phyloP scores from a whole-genome alignment of 139 green algal species.

The Volvox africanus region DNA sequence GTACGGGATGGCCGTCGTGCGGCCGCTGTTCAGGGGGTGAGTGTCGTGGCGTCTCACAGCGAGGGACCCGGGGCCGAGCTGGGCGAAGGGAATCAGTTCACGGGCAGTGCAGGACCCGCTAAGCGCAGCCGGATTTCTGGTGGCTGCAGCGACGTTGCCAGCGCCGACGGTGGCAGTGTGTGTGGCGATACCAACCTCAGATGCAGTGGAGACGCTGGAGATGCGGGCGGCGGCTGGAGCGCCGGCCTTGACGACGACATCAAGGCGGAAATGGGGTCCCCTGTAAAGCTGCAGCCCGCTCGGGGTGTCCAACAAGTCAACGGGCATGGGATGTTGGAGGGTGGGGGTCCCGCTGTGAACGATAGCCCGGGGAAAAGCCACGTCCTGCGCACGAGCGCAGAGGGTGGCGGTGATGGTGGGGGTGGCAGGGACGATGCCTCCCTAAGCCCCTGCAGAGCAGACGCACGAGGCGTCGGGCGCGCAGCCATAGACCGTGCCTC shows the following conservation, averaged over 20 bases:
- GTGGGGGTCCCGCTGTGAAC: too few relatives aligned
- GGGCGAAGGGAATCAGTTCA: too few relatives aligned
- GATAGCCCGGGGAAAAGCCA: too few relatives aligned
- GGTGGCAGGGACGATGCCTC: not conserved
- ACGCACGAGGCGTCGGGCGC: too few relatives aligned
- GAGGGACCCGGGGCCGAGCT: too few relatives aligned
- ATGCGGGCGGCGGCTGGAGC: not conserved
- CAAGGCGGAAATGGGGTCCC: slow-evolving; percentile 19
- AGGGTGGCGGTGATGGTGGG: not conserved
- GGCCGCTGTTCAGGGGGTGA: not conserved
- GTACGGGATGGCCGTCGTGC: not conserved
- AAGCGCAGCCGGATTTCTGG: not conserved
- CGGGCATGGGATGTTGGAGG: too few relatives aligned
- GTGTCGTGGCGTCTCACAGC: not conserved
- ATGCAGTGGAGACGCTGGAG: too few relatives aligned
- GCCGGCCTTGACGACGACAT: slow-evolving; percentile 11
- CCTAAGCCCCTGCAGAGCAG: not conserved
- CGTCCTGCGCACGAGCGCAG: not conserved
- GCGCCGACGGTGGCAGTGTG: not conserved
- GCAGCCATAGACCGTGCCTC: not conserved
- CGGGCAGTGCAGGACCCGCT: not conserved
- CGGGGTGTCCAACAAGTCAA: too few relatives aligned
- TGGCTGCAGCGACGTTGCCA: not conserved
- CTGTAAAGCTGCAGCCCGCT: not conserved
- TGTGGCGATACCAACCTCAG: not conserved